Evolutionary conservation across 805 yeast genomes (phyloP).

Genomic region (Candida bentonensis): DNA sequence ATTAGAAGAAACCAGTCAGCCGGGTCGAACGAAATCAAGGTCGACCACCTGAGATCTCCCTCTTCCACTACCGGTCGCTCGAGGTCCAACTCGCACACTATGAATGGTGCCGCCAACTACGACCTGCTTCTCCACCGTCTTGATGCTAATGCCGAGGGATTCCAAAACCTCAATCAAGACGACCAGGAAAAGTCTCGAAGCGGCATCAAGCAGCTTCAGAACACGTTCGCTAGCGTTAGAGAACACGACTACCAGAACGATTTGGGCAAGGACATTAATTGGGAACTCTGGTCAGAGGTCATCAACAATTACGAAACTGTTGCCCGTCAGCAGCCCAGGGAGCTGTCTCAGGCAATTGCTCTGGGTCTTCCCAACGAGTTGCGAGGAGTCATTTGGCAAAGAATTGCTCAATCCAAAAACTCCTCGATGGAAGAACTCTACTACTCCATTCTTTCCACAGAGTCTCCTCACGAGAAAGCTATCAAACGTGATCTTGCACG

Average conservation of each 20-base stretch:
- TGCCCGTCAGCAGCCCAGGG: constrained; percentile 46
- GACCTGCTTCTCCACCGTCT: constrained; percentile 49
- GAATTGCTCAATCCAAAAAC: constrained; percentile 67
- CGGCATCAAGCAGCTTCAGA: constrained; percentile 26
- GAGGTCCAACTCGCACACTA: not conserved
- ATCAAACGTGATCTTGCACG: constrained; percentile 74
- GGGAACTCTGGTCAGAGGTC: constrained; percentile 73
- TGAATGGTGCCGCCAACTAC: constrained; percentile 25
- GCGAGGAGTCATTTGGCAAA: constrained; percentile 87
- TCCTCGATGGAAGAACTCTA: constrained; percentile 45
- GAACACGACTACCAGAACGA: constrained; percentile 6
- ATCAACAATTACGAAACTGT: constrained; percentile 63
- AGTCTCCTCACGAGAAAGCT: constrained; percentile 54
- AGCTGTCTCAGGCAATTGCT: constrained; percentile 46
- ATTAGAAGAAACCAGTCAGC: not conserved
- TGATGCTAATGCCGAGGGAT: constrained; percentile 39
- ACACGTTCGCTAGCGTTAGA: constrained; percentile 16
- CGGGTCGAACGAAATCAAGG: not conserved
- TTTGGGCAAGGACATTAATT: constrained; percentile 13
- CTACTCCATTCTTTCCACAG: constrained; percentile 28
- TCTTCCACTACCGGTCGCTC: not conserved
- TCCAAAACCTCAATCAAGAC: constrained; percentile 33
- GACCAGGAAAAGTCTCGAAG: constrained; percentile 38
- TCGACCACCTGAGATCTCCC: not conserved
- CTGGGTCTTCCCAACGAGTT: constrained; percentile 75